A percentile compares a stretch with the other conserved stretches of the same genome.
These are phyloP conservation scores for Pueraria montana DNA, from an alignment of 306 rosid genomes.

Conservation along the genomic window DNA sequence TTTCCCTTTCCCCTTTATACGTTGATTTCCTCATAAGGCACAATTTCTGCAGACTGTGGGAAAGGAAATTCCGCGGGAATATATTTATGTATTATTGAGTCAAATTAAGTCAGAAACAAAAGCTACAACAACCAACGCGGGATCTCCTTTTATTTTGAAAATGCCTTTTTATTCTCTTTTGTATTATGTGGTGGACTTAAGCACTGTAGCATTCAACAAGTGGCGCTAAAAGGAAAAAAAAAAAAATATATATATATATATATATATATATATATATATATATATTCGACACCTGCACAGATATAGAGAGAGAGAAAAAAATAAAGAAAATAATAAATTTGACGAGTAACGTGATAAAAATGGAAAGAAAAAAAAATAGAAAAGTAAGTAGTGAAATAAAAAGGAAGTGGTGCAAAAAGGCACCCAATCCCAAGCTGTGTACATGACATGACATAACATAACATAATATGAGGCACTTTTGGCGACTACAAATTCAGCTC, in stretches of 20 bases:
- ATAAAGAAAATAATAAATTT: neutral
- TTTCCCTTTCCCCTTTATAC: constrained; percentile 5
- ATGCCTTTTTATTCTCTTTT: neutral
- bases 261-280: too few relatives aligned
- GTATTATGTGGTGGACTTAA: constrained; percentile 45
- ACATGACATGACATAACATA: too few relatives aligned
- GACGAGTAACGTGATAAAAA: neutral
- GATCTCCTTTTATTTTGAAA: constrained; percentile 3
- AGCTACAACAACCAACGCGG: neutral
- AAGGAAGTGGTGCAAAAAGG: too few relatives aligned
- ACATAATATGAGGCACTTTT: constrained; percentile 55
- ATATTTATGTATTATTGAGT: neutral
- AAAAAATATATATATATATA: too few relatives aligned
- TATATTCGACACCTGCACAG: too few relatives aligned
- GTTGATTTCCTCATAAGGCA: too few relatives aligned
- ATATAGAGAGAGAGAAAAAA: too few relatives aligned
- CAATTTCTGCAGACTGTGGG: constrained; percentile 18
- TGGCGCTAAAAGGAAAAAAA: neutral
- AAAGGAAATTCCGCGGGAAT: neutral
- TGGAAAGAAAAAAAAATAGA: neutral
- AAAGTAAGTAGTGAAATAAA: too few relatives aligned
- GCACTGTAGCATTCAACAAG: constrained; percentile 53
- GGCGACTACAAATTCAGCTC: constrained; percentile 79
- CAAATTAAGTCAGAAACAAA: constrained; percentile 20
- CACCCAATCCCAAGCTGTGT: too few relatives aligned